Evolutionary conservation across 2,329 filamentous ascomycete species (phyloP), one percentile per base, ranked within the genome.

Genomic region (Claviceps spartinae): DNA sequence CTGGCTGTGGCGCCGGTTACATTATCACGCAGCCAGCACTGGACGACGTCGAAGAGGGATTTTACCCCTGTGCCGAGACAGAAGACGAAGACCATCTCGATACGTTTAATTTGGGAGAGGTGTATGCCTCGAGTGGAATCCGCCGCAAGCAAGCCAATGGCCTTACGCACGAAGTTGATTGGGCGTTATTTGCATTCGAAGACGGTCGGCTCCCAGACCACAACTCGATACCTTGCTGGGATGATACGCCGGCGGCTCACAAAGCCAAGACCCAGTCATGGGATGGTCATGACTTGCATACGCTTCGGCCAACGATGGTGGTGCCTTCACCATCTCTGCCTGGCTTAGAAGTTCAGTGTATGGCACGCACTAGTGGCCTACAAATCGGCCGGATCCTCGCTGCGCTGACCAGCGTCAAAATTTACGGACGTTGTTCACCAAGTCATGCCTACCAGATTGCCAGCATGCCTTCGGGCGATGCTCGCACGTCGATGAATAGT

Each of bases 51-150:
- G 81, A 85, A 30, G 82, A 86, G 3, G 85, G 83, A 47, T 95
- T 95, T 62, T 94, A 90, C 59, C 86, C 88, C 0, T 79, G 74
- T n/a, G 67, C 73, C 7, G 85, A 81, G 43, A 81, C 76, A 0
- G 77, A 86, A 60, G 83, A 90, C 59, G 81, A 86, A 63, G 91
- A 97, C 54, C 85, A 96, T 58, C 75, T 96, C 1, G 81, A 86
- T 45, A 88, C 83, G 0, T 93, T 86, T 60, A 79, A 82, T 14
- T 74, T 97, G 1, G 91, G 91, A 3, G 82, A 88, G 60, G 74
- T 97, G 4, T 88, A 94, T 61, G 91, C 91, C 0, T 94, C 88
- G 0, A 95, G 89, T 22, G 91, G 91, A 6, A 85, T 97, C 54
- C 82, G 88, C 4, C 81, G 91, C 34, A 83, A 86, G 49, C 77